phyloP scores from a whole-genome alignment of 371 early-diverging fungal genomes.

The Parasitella parasitica region DNA sequence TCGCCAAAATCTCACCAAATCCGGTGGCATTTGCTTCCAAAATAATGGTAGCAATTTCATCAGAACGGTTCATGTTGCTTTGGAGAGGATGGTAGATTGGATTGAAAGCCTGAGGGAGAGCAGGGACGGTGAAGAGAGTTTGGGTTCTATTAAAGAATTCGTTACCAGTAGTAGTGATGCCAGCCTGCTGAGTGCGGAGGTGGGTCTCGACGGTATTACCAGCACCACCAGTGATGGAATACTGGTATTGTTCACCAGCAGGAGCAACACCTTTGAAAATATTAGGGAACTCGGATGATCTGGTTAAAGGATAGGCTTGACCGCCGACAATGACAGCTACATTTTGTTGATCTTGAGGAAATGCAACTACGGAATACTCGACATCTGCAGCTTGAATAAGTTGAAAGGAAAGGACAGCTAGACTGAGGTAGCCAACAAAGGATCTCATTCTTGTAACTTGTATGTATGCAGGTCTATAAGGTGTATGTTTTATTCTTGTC shows the following conservation, averaged over 20 bases:
- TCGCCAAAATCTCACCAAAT: constrained; percentile 24
- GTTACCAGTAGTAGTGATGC: constrained; percentile 45
- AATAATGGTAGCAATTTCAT: constrained; percentile 48
- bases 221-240: constrained; percentile 15
- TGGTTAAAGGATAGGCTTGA: constrained; percentile 19
- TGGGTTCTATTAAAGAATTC: constrained; percentile 50
- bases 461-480: neutral
- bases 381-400: constrained; percentile 25
- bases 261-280: constrained; percentile 37
- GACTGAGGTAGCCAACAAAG: constrained; percentile 5
- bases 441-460: constrained; percentile 6
- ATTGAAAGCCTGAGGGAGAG: constrained; percentile 51
- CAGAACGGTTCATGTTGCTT: constrained; percentile 36
- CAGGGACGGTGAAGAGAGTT: constrained; percentile 41
- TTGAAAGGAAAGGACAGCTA: constrained; percentile 12
- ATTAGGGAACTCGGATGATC: constrained; percentile 18
- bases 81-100: constrained; percentile 36
- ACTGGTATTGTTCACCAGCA: constrained; percentile 28
- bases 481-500: neutral
- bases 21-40: constrained; percentile 38
- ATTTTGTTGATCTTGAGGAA: constrained; percentile 29
- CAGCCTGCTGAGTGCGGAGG: constrained; percentile 28
- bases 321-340: constrained; percentile 35
- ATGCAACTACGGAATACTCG: constrained; percentile 39
- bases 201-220: constrained; percentile 22